A percentile compares a stretch with the other conserved stretches of the same genome.
phyloP scores from a whole-genome alignment of 495 filamentous ascomycete genomes.

The Penicillium coffeae region DNA sequence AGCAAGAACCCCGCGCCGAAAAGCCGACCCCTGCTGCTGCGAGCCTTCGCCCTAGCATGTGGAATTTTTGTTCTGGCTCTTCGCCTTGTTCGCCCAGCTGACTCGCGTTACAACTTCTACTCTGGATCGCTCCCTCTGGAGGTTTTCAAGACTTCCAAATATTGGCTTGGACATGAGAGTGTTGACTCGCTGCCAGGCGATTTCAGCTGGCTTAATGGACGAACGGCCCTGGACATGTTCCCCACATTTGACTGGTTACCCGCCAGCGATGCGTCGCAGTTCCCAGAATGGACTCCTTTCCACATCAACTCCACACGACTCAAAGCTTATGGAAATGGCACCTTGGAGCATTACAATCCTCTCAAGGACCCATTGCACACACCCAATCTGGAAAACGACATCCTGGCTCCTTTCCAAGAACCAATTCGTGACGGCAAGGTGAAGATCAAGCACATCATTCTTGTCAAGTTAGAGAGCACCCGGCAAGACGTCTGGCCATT shows the following conservation, averaged over 20 bases:
- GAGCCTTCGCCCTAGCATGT: constrained; percentile 1
- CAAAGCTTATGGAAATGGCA: background rate
- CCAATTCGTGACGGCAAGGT: constrained; percentile 18
- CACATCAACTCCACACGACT: background rate
- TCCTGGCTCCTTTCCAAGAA: constrained; percentile 22
- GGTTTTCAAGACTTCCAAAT: constrained; percentile 8
- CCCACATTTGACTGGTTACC: constrained; percentile 15
- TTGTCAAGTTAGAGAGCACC: constrained; percentile 38
- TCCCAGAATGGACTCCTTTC: constrained; percentile 17
- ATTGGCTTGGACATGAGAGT: background rate
- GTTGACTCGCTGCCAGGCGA: background rate
- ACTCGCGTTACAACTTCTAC: constrained; percentile 8
- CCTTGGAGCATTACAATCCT: constrained; percentile 26
- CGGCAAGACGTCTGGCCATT: constrained; percentile 39
- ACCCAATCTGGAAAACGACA: constrained; percentile 30
- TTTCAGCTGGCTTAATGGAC: constrained; percentile 9
- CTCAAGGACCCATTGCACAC: constrained; percentile 31
- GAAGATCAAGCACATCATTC: constrained; percentile 33
- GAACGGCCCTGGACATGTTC: constrained; percentile 11
- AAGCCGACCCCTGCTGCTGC: constrained; percentile 1
- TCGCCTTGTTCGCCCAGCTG: constrained; percentile 10
- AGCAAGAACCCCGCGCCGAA: background rate
- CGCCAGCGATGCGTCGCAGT: background rate
- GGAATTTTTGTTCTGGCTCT: constrained; percentile 2
- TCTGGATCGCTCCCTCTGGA: constrained; percentile 12